phyloP scores from a whole-genome alignment of 2,329 filamentous ascomycete species.

The Meredithiella fracta region DNA sequence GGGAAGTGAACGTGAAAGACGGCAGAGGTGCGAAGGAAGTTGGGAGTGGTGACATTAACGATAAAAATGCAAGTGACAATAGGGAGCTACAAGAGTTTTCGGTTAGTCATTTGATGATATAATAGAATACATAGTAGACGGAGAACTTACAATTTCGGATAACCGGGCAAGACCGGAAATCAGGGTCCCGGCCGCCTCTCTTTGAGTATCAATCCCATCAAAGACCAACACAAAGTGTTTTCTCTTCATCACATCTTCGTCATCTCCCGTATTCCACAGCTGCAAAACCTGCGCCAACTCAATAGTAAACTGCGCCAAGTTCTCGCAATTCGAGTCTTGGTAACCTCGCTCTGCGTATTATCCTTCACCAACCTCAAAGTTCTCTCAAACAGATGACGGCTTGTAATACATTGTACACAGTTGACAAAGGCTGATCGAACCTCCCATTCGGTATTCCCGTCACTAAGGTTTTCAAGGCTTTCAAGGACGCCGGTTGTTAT shows the following conservation, averaged over 20 bases:
- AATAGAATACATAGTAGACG: too few relatives aligned
- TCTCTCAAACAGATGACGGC: conserved; percentile 32
- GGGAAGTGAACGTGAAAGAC: conserved; percentile 69
- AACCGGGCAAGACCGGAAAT: conserved; percentile 67
- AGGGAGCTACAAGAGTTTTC: conserved; percentile 45
- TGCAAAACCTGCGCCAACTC: conserved; percentile 49
- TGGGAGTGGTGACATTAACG: conserved; percentile 52
- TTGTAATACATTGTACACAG: conserved; percentile 15
- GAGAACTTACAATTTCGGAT: conserved; percentile 60
- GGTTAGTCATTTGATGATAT: conserved; percentile 11
- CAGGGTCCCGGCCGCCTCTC: conserved; percentile 63
- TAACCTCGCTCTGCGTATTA: conserved; percentile 23
- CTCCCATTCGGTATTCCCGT: conserved; percentile 2
- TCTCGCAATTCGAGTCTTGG: conserved; percentile 50
- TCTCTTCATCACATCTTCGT: conserved; percentile 19
- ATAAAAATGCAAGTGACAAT: conserved; percentile 63
- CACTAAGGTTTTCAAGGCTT: background rate
- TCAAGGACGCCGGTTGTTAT: conserved; percentile 32
- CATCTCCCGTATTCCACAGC: conserved; percentile 4
- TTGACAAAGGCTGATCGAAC: conserved; percentile 6
- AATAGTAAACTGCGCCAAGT: conserved; percentile 57
- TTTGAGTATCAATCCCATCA: conserved; percentile 72
- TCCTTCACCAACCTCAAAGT: conserved; percentile 34
- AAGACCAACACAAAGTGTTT: conserved; percentile 60
- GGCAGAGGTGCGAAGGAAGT: conserved; percentile 51